Conservation (phyloP, 176 grass and related monocot genomes). For the Aegilops speltoides region DNA sequence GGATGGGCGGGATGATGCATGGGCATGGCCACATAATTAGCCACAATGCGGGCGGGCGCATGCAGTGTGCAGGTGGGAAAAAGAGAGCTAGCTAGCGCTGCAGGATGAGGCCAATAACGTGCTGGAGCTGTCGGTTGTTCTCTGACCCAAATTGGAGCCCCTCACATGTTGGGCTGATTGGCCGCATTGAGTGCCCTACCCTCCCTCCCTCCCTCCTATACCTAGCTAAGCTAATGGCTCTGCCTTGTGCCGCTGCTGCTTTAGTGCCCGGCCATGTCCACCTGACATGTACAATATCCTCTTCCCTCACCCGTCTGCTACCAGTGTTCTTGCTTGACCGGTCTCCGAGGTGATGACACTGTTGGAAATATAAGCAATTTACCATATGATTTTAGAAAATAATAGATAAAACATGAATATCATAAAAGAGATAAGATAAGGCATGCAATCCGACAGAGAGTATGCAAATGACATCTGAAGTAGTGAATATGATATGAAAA, state of each 20-base stretch:
- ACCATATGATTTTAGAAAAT: no score
- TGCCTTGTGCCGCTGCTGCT: not conserved
- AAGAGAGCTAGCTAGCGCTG: not conserved
- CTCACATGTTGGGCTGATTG: constrained; percentile 57
- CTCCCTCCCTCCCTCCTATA: not conserved
- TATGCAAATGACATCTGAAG: no score
- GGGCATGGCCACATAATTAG: constrained; percentile 23
- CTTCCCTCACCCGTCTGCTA: no score
- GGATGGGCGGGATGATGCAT: not conserved
- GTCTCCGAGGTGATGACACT: no score
- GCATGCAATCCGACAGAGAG: no score
- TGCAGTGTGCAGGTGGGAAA: constrained; percentile 7
- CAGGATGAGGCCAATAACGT: constrained; percentile 65
- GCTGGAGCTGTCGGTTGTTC: constrained; percentile 89
- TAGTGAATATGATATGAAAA: no score
- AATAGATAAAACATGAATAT: no score
- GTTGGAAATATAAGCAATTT: no score
- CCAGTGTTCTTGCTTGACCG: no score
- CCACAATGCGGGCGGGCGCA: not conserved
- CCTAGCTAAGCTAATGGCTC: not conserved
- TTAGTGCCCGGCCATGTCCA: not conserved
- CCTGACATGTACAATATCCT: not conserved
- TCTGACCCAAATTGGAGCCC: constrained; percentile 49
- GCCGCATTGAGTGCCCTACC: constrained; percentile 20
- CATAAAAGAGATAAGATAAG: no score